Conservation (phyloP, 1,284 basidiomycete species). For the Stygiomarasmius scandens region DNA sequence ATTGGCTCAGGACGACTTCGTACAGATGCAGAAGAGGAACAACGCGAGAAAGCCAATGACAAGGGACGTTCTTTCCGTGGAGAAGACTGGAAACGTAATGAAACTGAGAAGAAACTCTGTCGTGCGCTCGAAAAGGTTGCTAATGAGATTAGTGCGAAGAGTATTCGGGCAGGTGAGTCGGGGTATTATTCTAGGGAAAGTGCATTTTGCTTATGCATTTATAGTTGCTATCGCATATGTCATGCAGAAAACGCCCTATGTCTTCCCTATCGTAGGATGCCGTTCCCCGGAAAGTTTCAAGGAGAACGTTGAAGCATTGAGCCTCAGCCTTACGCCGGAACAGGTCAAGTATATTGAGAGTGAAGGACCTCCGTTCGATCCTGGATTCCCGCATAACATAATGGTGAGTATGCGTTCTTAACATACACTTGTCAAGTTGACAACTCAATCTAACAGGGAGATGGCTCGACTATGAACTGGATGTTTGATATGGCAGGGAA, state of each 20-base stretch:
- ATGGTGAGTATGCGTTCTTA: conserved; percentile 8
- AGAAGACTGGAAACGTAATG: conserved; percentile 33
- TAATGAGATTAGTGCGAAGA: conserved; percentile 30
- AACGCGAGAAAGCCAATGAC: conserved; percentile 35
- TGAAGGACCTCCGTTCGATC: conserved; percentile 36
- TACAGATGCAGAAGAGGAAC: conserved; percentile 38
- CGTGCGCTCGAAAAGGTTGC: conserved; percentile 39
- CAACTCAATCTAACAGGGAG: conserved; percentile 2
- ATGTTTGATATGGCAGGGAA: conserved; percentile 2
- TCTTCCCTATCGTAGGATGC: conserved; percentile 45
- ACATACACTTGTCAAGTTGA: not conserved
- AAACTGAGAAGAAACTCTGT: conserved; percentile 32
- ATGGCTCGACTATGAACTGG: not conserved
- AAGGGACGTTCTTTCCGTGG: conserved; percentile 28
- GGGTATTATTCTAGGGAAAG: not conserved
- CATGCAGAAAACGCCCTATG: conserved; percentile 42
- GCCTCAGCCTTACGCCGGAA: conserved; percentile 35
- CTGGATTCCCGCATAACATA: conserved; percentile 35
- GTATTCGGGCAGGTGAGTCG: conserved; percentile 26
- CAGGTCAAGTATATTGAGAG: conserved; percentile 41
- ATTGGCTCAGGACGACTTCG: conserved; percentile 40
- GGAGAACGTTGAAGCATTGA: conserved; percentile 43
- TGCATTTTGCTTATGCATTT: not conserved
- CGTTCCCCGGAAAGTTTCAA: conserved; percentile 45
- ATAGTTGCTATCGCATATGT: conserved; percentile 42